A percentile compares a stretch with the other conserved stretches of the same genome.
Evolutionary conservation across 805 yeast genomes (phyloP).

Genomic region (Starmera amethionina): DNA sequence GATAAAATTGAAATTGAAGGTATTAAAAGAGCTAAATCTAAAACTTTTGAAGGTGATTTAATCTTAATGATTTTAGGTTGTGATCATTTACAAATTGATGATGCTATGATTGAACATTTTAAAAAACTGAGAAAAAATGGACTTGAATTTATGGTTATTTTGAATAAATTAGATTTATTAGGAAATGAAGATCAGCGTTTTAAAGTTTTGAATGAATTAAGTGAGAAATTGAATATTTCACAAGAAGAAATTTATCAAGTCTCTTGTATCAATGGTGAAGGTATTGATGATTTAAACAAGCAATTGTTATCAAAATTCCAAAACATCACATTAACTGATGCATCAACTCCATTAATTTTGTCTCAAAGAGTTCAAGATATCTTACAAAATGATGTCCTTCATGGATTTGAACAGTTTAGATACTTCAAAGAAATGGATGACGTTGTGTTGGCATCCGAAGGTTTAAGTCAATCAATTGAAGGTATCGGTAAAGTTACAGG

Average conservation of each 20-base stretch:
- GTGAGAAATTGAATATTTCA: conserved; percentile 13
- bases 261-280: conserved; percentile 54
- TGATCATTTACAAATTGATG: conserved; percentile 25
- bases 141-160: conserved; percentile 28
- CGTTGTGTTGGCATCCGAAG: conserved; percentile 73
- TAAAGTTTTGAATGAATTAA: conserved; percentile 14
- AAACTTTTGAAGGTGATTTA: conserved; percentile 53
- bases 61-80: conserved; percentile 56
- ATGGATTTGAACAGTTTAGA: conserved; percentile 61
- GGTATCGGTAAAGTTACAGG: conserved; percentile 94
- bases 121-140: conserved; percentile 16
- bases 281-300: conserved; percentile 38
- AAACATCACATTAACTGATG: conserved; percentile 35
- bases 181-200: conserved; percentile 7
- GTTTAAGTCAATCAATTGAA: conserved; percentile 60
- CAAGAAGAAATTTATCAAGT: conserved; percentile 25
- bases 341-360: conserved; percentile 57
- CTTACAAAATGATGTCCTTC: conserved; percentile 62
- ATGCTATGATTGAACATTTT: conserved; percentile 32
- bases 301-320: conserved; percentile 38
- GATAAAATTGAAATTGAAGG: conserved; percentile 74
- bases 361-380: conserved; percentile 73
- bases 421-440: conserved; percentile 45
- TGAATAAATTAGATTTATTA: conserved; percentile 55
- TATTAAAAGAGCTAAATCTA: conserved; percentile 60